Conservation (phyloP, 805 yeast species). For the Wickerhamomyces hampshirensis region DNA sequence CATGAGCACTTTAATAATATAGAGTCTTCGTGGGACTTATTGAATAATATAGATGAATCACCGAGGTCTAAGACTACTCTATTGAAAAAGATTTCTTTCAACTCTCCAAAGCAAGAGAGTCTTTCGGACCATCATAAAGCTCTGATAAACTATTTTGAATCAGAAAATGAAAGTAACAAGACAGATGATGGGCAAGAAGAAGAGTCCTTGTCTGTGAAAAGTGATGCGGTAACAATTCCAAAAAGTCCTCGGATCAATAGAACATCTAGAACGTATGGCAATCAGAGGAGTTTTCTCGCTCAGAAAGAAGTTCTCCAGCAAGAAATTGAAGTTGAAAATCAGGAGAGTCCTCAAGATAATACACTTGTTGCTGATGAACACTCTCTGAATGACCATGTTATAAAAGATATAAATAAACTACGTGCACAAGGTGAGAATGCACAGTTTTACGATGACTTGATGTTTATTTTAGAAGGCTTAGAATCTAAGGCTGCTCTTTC, state of each 20-base stretch:
- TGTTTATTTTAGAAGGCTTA: constrained; percentile 26
- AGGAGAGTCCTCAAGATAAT: no score
- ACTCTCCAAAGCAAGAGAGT: constrained; percentile 8
- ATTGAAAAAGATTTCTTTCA: constrained; percentile 3
- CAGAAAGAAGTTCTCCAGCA: constrained; percentile 13
- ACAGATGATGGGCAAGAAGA: constrained; percentile 3
- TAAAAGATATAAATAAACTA: constrained; percentile 26
- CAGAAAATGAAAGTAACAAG: background rate
- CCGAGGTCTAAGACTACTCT: constrained; percentile 4
- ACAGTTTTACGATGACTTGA: constrained; percentile 31
- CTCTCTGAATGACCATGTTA: background rate
- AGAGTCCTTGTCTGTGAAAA: constrained; percentile 1
- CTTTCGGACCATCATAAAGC: constrained; percentile 7
- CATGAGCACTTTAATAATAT: background rate
- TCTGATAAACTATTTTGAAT: constrained; percentile 12
- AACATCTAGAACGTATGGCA: constrained; percentile 25
- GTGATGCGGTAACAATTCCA: background rate
- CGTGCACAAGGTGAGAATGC: constrained; percentile 31
- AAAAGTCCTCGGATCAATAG: constrained; percentile 6
- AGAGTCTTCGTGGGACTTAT: constrained; percentile 6
- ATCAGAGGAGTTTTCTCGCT: constrained; percentile 22
- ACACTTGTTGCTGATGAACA: no score
- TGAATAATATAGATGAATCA: constrained; percentile 5
- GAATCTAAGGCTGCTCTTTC: constrained; percentile 14
- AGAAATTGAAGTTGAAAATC: no score